phyloP scores from a whole-genome alignment of 2,329 filamentous ascomycete genomes.

The Diaporthe ilicicola region DNA sequence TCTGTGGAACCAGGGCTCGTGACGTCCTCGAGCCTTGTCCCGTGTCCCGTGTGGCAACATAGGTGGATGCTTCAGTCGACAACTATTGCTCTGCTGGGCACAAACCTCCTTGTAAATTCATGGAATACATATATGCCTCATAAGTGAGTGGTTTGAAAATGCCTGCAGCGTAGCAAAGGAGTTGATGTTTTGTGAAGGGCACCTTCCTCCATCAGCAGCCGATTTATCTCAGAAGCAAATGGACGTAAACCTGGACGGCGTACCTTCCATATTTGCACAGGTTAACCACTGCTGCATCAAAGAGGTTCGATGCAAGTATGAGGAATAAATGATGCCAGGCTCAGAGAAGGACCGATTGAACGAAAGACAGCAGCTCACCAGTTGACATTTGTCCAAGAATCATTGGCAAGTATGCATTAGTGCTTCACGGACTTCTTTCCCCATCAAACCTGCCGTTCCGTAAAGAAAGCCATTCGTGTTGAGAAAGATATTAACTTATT shows the following conservation, averaged over 20 bases:
- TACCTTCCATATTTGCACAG: background rate
- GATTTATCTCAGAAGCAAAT: background rate
- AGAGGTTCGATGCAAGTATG: background rate
- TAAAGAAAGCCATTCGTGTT: background rate
- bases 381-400: too few species aligned
- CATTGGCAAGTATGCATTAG: too few species aligned
- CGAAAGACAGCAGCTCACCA: background rate
- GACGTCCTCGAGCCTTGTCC: background rate
- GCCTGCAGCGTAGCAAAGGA: background rate
- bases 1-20: conserved; percentile 13
- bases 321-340: background rate
- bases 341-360: background rate
- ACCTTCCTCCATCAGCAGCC: background rate
- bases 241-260: background rate
- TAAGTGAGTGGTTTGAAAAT: background rate
- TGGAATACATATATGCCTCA: background rate
- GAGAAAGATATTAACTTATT: background rate
- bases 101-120: background rate
- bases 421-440: too few species aligned
- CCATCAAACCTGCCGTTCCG: background rate
- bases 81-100: background rate
- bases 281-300: background rate
- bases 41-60: conserved; percentile 6
- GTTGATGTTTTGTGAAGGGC: background rate
- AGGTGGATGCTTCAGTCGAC: background rate